phyloP scores from a whole-genome alignment of 2,329 filamentous ascomycete genomes.

The Thyridium curvatum region DNA sequence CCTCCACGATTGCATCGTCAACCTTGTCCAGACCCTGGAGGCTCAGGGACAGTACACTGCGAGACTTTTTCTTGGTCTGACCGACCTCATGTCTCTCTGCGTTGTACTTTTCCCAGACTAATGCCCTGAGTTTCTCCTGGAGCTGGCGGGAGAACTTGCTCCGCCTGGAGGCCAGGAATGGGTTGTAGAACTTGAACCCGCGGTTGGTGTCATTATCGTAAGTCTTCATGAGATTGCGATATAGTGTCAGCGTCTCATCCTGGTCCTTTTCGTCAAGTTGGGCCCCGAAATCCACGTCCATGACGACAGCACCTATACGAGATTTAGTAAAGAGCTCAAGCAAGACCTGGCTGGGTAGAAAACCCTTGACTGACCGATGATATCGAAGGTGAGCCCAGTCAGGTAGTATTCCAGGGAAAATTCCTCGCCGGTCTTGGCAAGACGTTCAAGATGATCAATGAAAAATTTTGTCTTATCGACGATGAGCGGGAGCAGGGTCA shows the following conservation, averaged over 20 bases:
- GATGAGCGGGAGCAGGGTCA: conserved; percentile 26
- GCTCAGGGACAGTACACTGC: conserved; percentile 25
- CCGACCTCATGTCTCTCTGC: background rate
- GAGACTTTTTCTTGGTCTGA: conserved; percentile 7
- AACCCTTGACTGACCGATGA: conserved; percentile 20
- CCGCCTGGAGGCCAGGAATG: no score
- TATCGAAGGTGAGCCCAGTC: conserved; percentile 29
- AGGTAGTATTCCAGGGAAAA: conserved; percentile 20
- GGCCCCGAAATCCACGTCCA: conserved; percentile 25
- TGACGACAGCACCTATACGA: conserved; percentile 19
- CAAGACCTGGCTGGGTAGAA: conserved; percentile 10
- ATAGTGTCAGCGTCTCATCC: conserved; percentile 21
- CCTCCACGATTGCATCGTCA: conserved; percentile 17
- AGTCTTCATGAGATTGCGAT: conserved; percentile 16
- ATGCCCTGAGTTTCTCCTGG: background rate
- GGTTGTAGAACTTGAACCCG: no score
- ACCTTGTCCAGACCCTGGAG: conserved; percentile 19
- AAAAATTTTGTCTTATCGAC: conserved; percentile 25
- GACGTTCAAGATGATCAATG: conserved; percentile 19
- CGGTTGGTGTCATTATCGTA: conserved; percentile 14
- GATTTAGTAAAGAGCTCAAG: background rate
- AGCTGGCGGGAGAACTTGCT: background rate
- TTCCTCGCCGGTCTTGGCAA: conserved; percentile 15
- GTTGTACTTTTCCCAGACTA: no score
- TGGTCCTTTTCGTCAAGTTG: conserved; percentile 18